Percentiles rank a stretch among this genome's conserved stretches.
Conservation (phyloP, 768 basidiomycete genomes). For the Auricularia heimuer region DNA sequence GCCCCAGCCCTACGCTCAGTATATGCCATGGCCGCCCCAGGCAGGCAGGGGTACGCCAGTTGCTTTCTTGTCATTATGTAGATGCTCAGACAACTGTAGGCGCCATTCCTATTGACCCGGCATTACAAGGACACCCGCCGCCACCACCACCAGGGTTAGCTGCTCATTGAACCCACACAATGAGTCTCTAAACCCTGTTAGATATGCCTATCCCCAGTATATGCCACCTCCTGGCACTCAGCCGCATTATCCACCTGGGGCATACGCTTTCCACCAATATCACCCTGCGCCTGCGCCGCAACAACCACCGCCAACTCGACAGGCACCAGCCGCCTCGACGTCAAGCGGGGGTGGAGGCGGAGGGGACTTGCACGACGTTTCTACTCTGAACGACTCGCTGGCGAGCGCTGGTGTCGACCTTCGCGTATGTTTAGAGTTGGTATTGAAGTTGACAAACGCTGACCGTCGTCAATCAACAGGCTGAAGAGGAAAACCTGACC, state of each 20-base stretch:
- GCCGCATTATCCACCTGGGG: not conserved
- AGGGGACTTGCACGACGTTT: constrained; percentile 37
- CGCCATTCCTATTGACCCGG: not conserved
- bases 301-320: not conserved
- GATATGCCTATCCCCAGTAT: not conserved
- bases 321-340: not conserved
- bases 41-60: not conserved
- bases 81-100: not conserved
- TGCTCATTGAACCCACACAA: constrained; percentile 4
- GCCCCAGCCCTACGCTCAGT: not conserved
- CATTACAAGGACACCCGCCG: not conserved
- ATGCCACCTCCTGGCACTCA: not conserved
- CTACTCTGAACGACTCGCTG: constrained; percentile 73
- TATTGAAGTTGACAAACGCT: not conserved
- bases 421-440: constrained; percentile 36
- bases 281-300: not conserved
- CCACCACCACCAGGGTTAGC: not conserved
- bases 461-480: constrained; percentile 32
- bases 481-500: constrained; percentile 77
- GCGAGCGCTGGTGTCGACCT: constrained; percentile 83
- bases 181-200: not conserved
- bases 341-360: not conserved
- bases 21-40: not conserved
- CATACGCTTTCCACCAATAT: not conserved
- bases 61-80: not conserved